Base-by-base conservation (phyloP, 2,329 filamentous ascomycete species). In the Aureobasidium lini region DNA sequence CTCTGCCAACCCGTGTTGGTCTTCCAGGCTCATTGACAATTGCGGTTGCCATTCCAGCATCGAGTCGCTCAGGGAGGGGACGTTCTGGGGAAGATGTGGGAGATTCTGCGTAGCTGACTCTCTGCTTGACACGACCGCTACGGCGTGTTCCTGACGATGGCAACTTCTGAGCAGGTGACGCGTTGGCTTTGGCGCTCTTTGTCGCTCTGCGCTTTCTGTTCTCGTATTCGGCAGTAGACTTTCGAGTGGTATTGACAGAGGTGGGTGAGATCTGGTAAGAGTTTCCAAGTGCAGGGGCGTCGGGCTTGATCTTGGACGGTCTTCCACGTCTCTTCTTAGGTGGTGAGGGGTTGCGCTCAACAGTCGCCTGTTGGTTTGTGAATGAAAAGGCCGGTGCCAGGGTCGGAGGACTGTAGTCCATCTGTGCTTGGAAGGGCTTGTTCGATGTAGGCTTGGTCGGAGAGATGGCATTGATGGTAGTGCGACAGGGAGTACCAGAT, bases 121-220 rank as follows among this genome's bases (percentile, higher is more conserved):
- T 43, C 23, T 50, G 28, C 47, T 59, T 59, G 28, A 44, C 8
- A 47, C 57, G 57, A 43, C 39, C 57, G 29, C 57, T 59, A n/a
- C 57, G 57, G 7, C 57, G 57, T 9, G 37, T 23, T 11, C 37
- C 57, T 4, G 57, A 31, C 23, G 57, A 39, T 36, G 57, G 13
- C 4, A 28, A 10, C 6, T 8, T 18, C n/a, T 42, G 34, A 11
- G 18, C 36, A 37, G 52, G 8, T n/a, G 8, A 6, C 8, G 29
- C 31, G 40, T 56, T 56, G 8, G 28, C 46, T 16, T 10, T 34
- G n/a, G 31, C n/a, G n/a, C 16, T 29, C 40, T 28, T 56, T 29
- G 9, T 34, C 5, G 50, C 4, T 32, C n/a, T 37, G 8, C n/a
- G 39, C n/a, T 34, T 40, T 23, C 23, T 23, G 23, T 3, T 23